phyloP scores from a whole-genome alignment of 768 basidiomycete species.

The Galerina marginata region DNA sequence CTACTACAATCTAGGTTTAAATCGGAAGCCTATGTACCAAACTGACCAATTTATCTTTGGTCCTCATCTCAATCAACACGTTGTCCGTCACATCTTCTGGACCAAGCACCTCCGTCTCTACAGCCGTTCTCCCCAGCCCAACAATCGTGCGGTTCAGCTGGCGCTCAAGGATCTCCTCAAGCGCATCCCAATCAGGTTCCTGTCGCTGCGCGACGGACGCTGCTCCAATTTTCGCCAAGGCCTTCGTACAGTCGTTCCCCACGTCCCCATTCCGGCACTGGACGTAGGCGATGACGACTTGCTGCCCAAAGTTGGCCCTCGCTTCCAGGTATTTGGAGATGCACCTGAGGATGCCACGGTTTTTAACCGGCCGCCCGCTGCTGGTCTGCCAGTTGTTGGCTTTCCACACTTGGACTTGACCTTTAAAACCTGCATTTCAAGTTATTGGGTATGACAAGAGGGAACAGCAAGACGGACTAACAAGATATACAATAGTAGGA shows the following conservation, averaged over 20 bases:
- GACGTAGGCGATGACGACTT: constrained; percentile 49
- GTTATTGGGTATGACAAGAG: background rate
- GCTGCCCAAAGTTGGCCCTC: constrained; percentile 56
- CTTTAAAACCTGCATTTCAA: constrained; percentile 57
- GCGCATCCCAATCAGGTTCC: background rate
- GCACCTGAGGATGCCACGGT: constrained; percentile 72
- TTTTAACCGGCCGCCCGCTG: constrained; percentile 67
- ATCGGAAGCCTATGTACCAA: too few relatives aligned
- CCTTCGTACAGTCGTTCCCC: background rate
- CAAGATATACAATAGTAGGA: constrained; percentile 85
- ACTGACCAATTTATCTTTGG: too few relatives aligned
- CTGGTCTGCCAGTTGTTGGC: constrained; percentile 53
- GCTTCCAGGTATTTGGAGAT: constrained; percentile 62
- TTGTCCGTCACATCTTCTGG: background rate
- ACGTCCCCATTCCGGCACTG: background rate
- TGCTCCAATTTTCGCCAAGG: background rate
- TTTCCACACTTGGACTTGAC: constrained; percentile 74
- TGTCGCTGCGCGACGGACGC: background rate
- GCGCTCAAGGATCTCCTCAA: background rate
- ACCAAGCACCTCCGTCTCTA: background rate
- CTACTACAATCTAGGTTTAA: too few relatives aligned
- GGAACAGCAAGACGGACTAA: constrained; percentile 32
- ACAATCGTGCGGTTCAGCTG: background rate
- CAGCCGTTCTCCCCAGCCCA: background rate
- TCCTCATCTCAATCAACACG: background rate